A percentile compares a stretch with the other conserved stretches of the same genome.
Evolutionary conservation across 148 eudicot genomes (phyloP).

Genomic region (Vaccinium corymbosum): DNA sequence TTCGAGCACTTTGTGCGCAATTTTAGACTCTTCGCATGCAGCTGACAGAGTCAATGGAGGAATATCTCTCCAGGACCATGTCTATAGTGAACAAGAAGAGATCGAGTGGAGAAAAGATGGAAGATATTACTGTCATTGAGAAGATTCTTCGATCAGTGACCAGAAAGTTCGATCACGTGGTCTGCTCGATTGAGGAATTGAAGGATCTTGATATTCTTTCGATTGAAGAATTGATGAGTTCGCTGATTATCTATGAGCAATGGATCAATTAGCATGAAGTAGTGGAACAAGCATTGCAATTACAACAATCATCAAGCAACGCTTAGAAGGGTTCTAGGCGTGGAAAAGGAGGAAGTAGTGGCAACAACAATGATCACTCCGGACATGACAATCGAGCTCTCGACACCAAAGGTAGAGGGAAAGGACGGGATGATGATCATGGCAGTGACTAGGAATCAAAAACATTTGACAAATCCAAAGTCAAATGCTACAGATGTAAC

Average conservation of each 20-base stretch:
- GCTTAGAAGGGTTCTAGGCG: background rate
- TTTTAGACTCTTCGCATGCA: too few relatives aligned
- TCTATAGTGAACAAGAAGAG: background rate
- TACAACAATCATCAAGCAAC: background rate
- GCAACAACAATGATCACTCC: background rate
- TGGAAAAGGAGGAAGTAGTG: background rate
- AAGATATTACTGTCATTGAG: background rate
- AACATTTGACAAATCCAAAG: background rate
- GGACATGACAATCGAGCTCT: too few relatives aligned
- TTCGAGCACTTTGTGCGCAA: background rate
- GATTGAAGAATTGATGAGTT: conserved; percentile 1
- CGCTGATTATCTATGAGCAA: background rate
- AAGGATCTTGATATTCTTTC: conserved; percentile 8
- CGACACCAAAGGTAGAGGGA: background rate
- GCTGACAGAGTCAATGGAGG: background rate
- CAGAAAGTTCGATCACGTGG: background rate
- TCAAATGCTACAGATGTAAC: background rate
- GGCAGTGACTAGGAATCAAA: background rate
- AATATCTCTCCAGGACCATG: background rate
- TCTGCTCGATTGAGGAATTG: conserved; percentile 2
- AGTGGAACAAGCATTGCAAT: background rate
- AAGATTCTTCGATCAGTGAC: conserved; percentile 10
- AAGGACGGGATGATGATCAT: background rate
- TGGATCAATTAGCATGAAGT: background rate
- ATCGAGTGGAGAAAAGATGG: conserved; percentile 4